These are phyloP conservation scores for Talaromyces piceae DNA, from an alignment of 2,329 filamentous ascomycete species.

Conservation along the genomic window DNA sequence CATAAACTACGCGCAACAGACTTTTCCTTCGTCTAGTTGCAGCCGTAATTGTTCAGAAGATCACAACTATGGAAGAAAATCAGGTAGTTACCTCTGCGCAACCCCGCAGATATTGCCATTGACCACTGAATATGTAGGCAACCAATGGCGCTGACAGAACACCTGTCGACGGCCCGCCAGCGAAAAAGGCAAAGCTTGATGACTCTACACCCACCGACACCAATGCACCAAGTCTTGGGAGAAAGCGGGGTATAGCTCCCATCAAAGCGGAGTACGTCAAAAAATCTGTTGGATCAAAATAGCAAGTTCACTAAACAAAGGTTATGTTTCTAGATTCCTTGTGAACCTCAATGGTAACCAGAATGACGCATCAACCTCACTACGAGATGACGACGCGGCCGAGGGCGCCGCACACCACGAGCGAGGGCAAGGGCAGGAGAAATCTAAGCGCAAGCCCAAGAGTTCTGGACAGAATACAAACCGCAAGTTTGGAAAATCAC, in stretches of 20 bases:
- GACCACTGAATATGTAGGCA: constrained; percentile 2
- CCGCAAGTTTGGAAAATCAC: constrained; percentile 71
- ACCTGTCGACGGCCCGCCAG: constrained; percentile 37
- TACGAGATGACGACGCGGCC: constrained; percentile 50
- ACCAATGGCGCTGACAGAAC: constrained; percentile 19
- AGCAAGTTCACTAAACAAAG: background rate
- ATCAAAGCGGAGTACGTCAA: constrained; percentile 63
- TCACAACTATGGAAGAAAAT: constrained; percentile 2
- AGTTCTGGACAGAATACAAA: constrained; percentile 73
- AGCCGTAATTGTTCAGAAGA: background rate
- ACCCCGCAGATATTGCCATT: background rate
- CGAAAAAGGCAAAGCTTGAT: constrained; percentile 55
- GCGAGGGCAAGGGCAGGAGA: constrained; percentile 26
- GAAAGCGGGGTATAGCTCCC: constrained; percentile 55
- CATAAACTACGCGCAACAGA: too few relatives aligned
- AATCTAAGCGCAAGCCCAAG: constrained; percentile 47
- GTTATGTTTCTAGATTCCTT: constrained; percentile 14
- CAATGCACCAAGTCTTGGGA: constrained; percentile 16
- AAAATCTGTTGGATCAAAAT: background rate
- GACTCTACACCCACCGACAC: constrained; percentile 20
- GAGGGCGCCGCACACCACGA: constrained; percentile 47
- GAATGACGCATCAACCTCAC: constrained; percentile 18
- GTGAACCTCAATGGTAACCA: constrained; percentile 21
- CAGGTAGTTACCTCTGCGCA: background rate
- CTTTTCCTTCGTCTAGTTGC: background rate